Base-by-base conservation (phyloP, 2,329 filamentous ascomycete species). In the Botrytis aclada region DNA sequence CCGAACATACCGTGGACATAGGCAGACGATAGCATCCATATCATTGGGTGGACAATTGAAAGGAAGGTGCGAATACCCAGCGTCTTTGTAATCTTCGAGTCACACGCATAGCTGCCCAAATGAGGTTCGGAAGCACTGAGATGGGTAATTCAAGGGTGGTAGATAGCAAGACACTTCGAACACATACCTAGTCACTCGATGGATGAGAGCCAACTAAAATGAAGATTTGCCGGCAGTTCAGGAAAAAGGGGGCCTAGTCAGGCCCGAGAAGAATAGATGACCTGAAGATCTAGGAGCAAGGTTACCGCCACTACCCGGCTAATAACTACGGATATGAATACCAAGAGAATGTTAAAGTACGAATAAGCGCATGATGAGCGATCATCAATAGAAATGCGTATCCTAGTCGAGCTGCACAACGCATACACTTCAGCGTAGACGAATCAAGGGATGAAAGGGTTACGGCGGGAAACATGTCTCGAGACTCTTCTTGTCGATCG, bases 91-190 rank as follows among this genome's bases (percentile, higher is more conserved):
- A 37, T 29, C 29, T 16, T 62, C 62, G 62, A 45, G 43, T 43
- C 67, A 32, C 32, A 63, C 32, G 62, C 29, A 47, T 18, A 45
- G 69, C 65, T 45, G 64, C n/a, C 37, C 8, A 65, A 51, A 65
- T 65, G 37, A 58, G 60, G 37, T 43, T 65, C 45, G 60, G 69
- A 65, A 71, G 39, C 9, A 34, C 39, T 58, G 9, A 63, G 63
- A 20, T 47, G 47, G 34, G 60, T 6, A 56, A 34, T 34, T 65
- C 8, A 47, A 63, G 32, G n/a, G 25, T 25, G 4, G 10, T 39
- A 47, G 41, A 34, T 62, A 43, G 51, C 37, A 70, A 63, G 29
- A 34, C 14, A 63, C 47, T 69, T 32, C 34, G 18, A 51, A 22
- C 67, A 47, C 14, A 70, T 22, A n/a, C 14, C 25, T 29, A 9